Conservation (phyloP, 192 early-diverging fungal species). For the Umbelopsis vinacea region DNA sequence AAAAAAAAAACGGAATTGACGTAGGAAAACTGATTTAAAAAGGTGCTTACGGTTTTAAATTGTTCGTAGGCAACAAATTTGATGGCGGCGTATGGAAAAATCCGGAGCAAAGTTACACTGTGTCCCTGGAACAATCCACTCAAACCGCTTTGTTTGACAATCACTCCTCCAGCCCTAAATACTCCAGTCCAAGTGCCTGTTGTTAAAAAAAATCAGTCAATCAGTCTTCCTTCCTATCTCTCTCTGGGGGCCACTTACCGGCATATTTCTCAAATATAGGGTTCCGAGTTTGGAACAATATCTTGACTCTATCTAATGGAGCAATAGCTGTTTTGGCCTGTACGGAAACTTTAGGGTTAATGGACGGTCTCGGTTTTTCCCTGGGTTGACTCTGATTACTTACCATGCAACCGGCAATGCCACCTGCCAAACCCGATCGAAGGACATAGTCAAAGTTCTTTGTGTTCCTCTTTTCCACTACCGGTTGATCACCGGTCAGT, state of each 20-base stretch:
- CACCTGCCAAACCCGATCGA: slow-evolving; percentile 54
- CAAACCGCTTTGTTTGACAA: slow-evolving; percentile 72
- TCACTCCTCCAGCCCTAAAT: slow-evolving; percentile 78
- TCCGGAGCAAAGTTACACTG: slow-evolving; percentile 88
- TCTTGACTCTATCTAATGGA: slow-evolving; percentile 85
- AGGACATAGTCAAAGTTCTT: slow-evolving; percentile 53
- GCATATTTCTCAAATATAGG: slow-evolving; percentile 70
- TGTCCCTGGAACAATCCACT: slow-evolving; percentile 94
- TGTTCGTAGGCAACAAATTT: slow-evolving; percentile 99
- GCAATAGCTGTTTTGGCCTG: slow-evolving; percentile 80
- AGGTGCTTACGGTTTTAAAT: slow-evolving; percentile 63
- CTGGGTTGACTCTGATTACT: not conserved
- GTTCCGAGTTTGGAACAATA: slow-evolving; percentile 82
- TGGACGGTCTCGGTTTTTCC: too few species aligned
- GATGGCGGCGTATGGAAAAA: slow-evolving; percentile 97
- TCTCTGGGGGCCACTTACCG: slow-evolving; percentile 42
- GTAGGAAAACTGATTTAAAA: too few species aligned
- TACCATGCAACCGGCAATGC: slow-evolving; percentile 56
- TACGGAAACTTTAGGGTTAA: not conserved
- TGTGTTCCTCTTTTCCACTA: slow-evolving; percentile 25
- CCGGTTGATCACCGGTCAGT: not conserved
- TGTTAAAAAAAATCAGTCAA: too few species aligned
- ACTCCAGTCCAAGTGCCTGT: slow-evolving; percentile 81
- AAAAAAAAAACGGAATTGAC: not conserved
- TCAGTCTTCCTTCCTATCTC: too few species aligned